Evolutionary conservation across 108 stramenopile species (phyloP).

Genomic region (Pseudonitzschia multistriata): DNA sequence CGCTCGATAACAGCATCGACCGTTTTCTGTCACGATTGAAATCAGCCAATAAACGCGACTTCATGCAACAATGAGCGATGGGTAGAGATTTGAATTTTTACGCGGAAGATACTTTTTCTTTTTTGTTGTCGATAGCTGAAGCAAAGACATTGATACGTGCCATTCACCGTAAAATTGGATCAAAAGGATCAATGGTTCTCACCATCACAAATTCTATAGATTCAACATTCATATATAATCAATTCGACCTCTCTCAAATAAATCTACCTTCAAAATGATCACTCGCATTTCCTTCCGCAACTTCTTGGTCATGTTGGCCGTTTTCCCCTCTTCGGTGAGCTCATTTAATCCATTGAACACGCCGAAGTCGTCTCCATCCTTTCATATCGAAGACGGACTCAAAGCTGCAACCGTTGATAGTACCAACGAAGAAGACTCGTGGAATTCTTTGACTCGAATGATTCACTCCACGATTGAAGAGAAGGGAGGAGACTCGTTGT

Average conservation of each 20-base stretch:
- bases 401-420: conserved; percentile 9
- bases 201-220: neutral
- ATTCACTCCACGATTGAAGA: conserved; percentile 17
- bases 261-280: conserved; percentile 3
- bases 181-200: neutral
- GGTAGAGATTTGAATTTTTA: neutral
- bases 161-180: neutral
- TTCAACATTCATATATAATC: neutral
- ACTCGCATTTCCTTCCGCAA: conserved; percentile 1
- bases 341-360: neutral
- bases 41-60: conserved; percentile 16
- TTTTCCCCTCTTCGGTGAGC: neutral
- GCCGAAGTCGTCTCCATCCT: neutral
- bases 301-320: conserved; percentile 12
- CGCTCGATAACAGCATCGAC: conserved; percentile 3
- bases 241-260: neutral
- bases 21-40: conserved; percentile 11
- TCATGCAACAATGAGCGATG: neutral
- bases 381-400: neutral
- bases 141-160: too few relatives aligned
- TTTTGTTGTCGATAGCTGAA: too few relatives aligned
- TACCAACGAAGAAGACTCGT: neutral
- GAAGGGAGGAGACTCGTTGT: conserved; percentile 9
- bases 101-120: neutral
- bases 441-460: conserved; percentile 7